Conservation (phyloP, 139 green algal genomes). For the Tetradesmus obliquus region DNA sequence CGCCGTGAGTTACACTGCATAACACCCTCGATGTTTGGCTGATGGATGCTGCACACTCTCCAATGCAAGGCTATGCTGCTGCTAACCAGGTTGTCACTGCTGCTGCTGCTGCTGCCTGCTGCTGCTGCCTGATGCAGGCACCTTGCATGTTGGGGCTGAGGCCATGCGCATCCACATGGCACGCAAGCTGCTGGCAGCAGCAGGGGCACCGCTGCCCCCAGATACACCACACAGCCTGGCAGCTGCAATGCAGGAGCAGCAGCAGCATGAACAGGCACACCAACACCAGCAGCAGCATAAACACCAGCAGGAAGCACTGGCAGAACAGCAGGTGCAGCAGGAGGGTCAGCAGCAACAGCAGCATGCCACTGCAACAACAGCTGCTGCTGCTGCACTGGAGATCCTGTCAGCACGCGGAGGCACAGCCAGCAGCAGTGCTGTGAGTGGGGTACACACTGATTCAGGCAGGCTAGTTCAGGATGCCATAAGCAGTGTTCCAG, state of each 20-base stretch:
- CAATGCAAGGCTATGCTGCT: not conserved
- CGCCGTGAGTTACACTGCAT: no score
- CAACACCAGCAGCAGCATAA: not conserved
- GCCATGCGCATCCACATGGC: constrained; percentile 65
- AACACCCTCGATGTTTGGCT: no score
- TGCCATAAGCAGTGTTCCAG: not conserved
- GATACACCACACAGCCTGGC: not conserved
- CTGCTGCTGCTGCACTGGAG: constrained; percentile 12
- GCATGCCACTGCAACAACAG: not conserved
- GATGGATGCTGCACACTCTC: no score
- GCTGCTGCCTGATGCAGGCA: constrained; percentile 33
- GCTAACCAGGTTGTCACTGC: not conserved
- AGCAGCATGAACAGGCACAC: not conserved
- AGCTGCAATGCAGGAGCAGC: constrained; percentile 10
- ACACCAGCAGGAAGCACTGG: not conserved
- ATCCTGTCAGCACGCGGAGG: constrained; percentile 3
- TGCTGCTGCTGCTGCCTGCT: not conserved
- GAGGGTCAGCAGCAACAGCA: not conserved
- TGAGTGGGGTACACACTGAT: not conserved
- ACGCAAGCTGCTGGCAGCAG: constrained; percentile 55
- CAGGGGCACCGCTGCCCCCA: constrained; percentile 20
- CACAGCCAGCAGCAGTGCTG: not conserved
- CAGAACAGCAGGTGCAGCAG: not conserved
- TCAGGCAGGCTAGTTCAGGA: not conserved
- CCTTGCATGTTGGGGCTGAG: constrained; percentile 57